Evolutionary conservation across 257 asterid species (phyloP), one percentile per base, ranked within the genome.

Genomic region (Plectranthus barbatus): DNA sequence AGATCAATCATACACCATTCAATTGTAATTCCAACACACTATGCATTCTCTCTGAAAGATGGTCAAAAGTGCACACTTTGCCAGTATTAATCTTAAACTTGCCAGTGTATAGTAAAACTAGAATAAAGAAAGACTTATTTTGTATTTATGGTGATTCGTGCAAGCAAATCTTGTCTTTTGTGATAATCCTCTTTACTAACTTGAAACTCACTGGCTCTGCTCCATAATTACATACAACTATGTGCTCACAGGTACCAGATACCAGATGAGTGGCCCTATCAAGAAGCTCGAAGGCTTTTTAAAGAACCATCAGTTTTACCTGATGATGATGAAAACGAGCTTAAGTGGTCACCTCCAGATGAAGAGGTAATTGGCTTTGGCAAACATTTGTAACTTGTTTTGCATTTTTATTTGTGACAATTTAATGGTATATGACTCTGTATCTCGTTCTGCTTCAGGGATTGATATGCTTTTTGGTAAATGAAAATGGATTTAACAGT

Each of bases 271-370:
- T 93, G 99, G 99, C 99, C 97, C 47, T 93, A 84, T 72, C 58
- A 73, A 70, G 97, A 90, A 74, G 99, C 97, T 74, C 83, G 97
- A 69, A 78, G 73, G 60, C 99, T 93, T 70, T 93, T 93, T 71
- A 90, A 84, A 69, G 99, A 93, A 71, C 99, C 99, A 29, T 84
- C 76, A 49, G 96, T 90, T 66, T 47, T 62, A 62, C 74, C 82
- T 17, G 86, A 77, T 67, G 87, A 82, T 37, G 90, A 87, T 64
- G 78, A 80, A 66, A 75, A 76, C 64, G 99, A 93, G 41, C 84
- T 93, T 17, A 93, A 90, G 78, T 93, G 99, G 99, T 77, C 83
- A 68, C 74, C 95, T 72, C 97, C 97, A 23, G 96, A 93, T 82
- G 99, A 87, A 82, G 96, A 93, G 76, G 99, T 90, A 73, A 79